Evolutionary conservation across 768 basidiomycete genomes (phyloP), one percentile per base, ranked within the genome.

Genomic region (Amanita muscaria): DNA sequence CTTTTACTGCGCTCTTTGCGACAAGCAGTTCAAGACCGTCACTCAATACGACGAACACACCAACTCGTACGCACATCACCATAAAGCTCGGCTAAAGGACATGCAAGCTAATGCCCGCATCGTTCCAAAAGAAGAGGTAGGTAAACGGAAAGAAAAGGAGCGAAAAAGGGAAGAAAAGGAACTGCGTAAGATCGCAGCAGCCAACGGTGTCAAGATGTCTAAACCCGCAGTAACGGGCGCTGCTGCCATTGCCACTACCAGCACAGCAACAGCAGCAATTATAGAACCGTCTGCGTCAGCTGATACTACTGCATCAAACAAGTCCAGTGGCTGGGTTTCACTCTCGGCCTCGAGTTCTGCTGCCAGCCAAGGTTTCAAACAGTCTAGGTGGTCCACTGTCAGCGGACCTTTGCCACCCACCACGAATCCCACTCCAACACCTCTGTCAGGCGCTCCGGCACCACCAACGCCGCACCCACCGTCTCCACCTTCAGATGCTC

Each of bases 41-140:
- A 79, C 85, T 0, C 88, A 88, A 55, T 91, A 86, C 53, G 88
- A 90, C 51, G 88, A 90, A 55, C 88, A 91, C 61, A 86, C 84
- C 43, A 90, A 89, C 55, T 88, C 88, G 5, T 89, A 88, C 52
- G 84, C 86, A 0, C 87, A 89, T 56, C 84, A 87, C 53, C 88
- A 88, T 65, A 88, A 84, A 62, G 81, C 81, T 27, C 81, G 88
- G 39, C 74, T 80, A 59, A 80, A 68, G 52, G 87, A 89, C 53
- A 85, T 89, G 84, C 83, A 88, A 64, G 77, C 79, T 22, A 79
- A 79, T 40, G 75, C 75, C 40, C 79, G 82, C 9, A 63, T 77
- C n/a, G 76, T 77, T 44, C 72, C 73, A 12, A 69, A 77, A 53
- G 82, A 77, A 46, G 86, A 86, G 42, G 52, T 79, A 12, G 83